Evolutionary conservation across 2,329 filamentous ascomycete genomes (phyloP), one percentile per base, ranked within the genome.

Genomic region (Triangularia verruculosa): DNA sequence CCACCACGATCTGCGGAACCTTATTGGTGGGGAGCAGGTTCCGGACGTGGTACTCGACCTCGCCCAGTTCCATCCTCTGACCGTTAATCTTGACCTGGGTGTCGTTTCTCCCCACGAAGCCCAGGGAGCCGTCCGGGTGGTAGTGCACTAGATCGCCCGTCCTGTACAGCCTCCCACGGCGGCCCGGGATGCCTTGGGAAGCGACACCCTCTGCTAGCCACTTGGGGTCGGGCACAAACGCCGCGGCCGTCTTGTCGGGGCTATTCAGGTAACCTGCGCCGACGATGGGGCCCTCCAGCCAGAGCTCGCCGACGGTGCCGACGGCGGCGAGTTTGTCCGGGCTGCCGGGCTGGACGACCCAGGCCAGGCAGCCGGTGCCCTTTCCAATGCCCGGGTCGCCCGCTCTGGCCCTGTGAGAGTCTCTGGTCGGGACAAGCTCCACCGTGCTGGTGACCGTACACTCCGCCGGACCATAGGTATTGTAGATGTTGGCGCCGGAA

Each of bases 31-130:
- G 76, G 32, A 80, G 76, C 9, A 71, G 72, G 60, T 66, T 74
- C 64, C 59, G 77, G 25, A 73, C 67, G 62, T 76, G 77, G 64
- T 74, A 76, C 72, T 79, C 85, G 61, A 80, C 81, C 70, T 80
- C 82, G 12, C 77, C 80, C 1, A 84, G 76, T 72, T 84, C 87
- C 51, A 86, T 77, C 25, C 84, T 74, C 63, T 82, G 86, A 11
- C 87, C 88, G 11, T 81, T 78, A 5, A 88, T 72, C 70, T 88
- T 88, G 53, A 87, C 78, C 69, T 88, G 85, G 0, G 78, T 78
- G 66, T 88, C 85, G 65, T 84, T 85, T 12, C 86, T 77, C 12
- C 82, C 82, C 17, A 83, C 63, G 43, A 78, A 83, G 0, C 74
- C 69, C 3, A 84, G 69, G 0, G 71, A 71, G 0, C 79, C 78